These are phyloP conservation scores for Neophaeococcomyces mojaviensis DNA, from an alignment of 2,329 filamentous ascomycete species.

Conservation along the genomic window DNA sequence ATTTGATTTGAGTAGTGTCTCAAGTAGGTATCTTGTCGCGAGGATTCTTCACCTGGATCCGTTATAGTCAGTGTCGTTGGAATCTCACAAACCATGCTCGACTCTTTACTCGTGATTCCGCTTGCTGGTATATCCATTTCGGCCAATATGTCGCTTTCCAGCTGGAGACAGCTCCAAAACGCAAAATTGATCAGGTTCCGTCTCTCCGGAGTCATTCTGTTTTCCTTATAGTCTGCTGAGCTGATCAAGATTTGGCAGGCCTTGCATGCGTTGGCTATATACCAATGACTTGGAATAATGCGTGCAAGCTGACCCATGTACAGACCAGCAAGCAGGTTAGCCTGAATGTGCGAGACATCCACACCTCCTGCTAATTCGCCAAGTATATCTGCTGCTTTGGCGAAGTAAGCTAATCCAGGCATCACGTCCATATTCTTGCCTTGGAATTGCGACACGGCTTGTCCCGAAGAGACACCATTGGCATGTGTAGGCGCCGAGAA, in stretches of 20 bases:
- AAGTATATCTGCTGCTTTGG: slow-evolving; percentile 76
- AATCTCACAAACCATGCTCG: not conserved
- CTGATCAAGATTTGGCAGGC: slow-evolving; percentile 66
- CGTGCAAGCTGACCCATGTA: slow-evolving; percentile 84
- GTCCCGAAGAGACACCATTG: slow-evolving; percentile 12
- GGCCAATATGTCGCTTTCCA: slow-evolving; percentile 90
- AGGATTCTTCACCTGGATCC: slow-evolving; percentile 30
- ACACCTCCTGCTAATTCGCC: slow-evolving; percentile 72
- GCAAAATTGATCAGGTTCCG: slow-evolving; percentile 59
- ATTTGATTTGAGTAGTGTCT: slow-evolving; percentile 56
- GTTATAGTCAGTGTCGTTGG: slow-evolving; percentile 35
- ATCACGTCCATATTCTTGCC: slow-evolving; percentile 71
- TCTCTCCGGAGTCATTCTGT: slow-evolving; percentile 12
- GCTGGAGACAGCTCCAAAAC: slow-evolving; percentile 88
- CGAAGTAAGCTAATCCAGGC: slow-evolving; percentile 84
- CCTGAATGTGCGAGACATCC: slow-evolving; percentile 76
- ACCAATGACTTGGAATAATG: slow-evolving; percentile 75
- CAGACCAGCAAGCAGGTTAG: slow-evolving; percentile 72
- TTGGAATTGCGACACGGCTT: slow-evolving; percentile 31
- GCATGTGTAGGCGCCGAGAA: slow-evolving; percentile 12
- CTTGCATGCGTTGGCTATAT: slow-evolving; percentile 55
- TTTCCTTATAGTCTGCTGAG: slow-evolving; percentile 35
- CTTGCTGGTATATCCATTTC: slow-evolving; percentile 64
- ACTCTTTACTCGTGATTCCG: slow-evolving; percentile 43
- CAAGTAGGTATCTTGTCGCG: slow-evolving; percentile 12